Conservation (phyloP, 768 basidiomycete genomes). For the Tricholomella constricta region DNA sequence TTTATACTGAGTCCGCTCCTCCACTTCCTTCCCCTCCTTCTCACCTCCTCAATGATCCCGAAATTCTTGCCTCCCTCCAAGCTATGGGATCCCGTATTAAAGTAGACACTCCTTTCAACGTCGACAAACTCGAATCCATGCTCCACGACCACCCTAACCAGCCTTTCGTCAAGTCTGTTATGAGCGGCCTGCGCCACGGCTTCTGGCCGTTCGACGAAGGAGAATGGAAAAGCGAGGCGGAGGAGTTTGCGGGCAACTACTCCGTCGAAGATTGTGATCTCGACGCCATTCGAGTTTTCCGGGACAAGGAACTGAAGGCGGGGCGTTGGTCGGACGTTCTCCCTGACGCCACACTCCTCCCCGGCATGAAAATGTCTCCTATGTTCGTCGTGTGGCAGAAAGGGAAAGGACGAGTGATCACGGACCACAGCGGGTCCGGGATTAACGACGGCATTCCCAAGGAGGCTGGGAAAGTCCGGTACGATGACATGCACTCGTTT, state of each 20-base stretch:
- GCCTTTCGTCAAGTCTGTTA: constrained; percentile 10
- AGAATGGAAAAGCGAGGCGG: neutral
- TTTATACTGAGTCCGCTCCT: no score
- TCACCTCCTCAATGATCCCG: neutral
- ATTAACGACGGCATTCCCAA: constrained; percentile 21
- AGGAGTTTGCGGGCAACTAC: constrained; percentile 2
- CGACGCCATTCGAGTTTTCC: constrained; percentile 4
- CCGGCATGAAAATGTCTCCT: constrained; percentile 21
- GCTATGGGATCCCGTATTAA: neutral
- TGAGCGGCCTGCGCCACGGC: constrained; percentile 1
- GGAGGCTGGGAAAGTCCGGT: constrained; percentile 22
- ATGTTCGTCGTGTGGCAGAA: constrained; percentile 22
- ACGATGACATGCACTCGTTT: no score
- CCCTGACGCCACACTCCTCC: neutral
- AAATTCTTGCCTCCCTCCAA: neutral
- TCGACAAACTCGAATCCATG: neutral
- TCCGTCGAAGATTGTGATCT: neutral
- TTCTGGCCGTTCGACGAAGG: constrained; percentile 8
- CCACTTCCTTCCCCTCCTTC: neutral
- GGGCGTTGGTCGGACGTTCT: constrained; percentile 9
- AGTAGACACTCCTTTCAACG: no score
- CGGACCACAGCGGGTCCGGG: constrained; percentile 23
- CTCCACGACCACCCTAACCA: constrained; percentile 7
- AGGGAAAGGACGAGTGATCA: constrained; percentile 20
- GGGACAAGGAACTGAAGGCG: constrained; percentile 2